Evolutionary conservation across 2,329 filamentous ascomycete genomes (phyloP).

Genomic region (Diaporthe capsici): DNA sequence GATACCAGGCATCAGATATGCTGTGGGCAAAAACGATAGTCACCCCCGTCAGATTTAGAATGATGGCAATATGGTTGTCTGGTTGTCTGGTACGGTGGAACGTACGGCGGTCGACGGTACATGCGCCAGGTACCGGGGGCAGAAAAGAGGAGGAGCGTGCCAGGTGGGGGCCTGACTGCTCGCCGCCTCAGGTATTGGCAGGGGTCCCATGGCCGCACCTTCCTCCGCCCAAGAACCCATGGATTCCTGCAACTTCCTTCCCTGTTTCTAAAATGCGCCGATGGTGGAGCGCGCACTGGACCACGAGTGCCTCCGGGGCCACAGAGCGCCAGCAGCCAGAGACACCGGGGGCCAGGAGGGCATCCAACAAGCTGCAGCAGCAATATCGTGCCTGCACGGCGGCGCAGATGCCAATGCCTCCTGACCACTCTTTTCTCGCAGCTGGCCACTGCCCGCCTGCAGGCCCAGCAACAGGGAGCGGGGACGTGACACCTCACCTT

Average conservation of each 20-base stretch:
- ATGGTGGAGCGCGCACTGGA: slow-evolving; percentile 11
- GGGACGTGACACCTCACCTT: slow-evolving; percentile 29
- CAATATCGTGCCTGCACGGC: slow-evolving; percentile 18
- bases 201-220: slow-evolving; percentile 3
- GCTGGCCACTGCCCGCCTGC: slow-evolving; percentile 3
- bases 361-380: slow-evolving; percentile 12
- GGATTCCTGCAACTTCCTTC: slow-evolving; percentile 28
- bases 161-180: slow-evolving; percentile 3
- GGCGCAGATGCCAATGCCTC: slow-evolving; percentile 28
- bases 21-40: not conserved
- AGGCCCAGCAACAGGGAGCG: slow-evolving; percentile 7
- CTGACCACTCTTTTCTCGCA: slow-evolving; percentile 1
- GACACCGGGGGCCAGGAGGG: slow-evolving; percentile 2
- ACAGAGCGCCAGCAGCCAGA: slow-evolving; percentile 2
- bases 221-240: slow-evolving; percentile 14
- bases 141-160: slow-evolving; percentile 2
- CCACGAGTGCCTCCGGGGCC: not conserved
- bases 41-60: not conserved
- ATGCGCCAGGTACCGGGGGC: not conserved
- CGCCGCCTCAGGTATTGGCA: slow-evolving; percentile 2
- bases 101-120: not conserved
- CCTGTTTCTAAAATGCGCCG: slow-evolving; percentile 36
- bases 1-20: not conserved
- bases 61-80: not conserved
- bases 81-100: not conserved